These are phyloP conservation scores for Besnoitia besnoiti DNA, from an alignment of 169 alveolate species.

Conservation along the genomic window DNA sequence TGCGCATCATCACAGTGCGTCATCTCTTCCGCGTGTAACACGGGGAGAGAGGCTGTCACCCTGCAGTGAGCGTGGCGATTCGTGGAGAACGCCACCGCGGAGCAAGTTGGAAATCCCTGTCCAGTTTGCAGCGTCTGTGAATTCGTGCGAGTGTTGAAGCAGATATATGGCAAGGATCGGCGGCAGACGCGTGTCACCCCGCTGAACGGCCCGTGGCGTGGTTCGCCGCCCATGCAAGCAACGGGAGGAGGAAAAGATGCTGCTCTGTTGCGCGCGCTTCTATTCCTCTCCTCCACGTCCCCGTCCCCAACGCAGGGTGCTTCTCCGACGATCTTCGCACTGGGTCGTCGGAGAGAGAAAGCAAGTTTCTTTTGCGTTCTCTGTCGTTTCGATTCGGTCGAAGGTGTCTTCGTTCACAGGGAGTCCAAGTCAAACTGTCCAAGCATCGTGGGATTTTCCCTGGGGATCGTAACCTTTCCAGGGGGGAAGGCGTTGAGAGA, in stretches of 20 bases:
- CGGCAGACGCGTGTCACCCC: not conserved
- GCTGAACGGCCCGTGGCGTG: not conserved
- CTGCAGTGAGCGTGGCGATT: no score
- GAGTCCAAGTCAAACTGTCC: no score
- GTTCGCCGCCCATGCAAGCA: not conserved
- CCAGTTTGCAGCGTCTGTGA: not conserved
- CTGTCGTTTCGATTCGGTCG: no score
- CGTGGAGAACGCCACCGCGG: not conserved
- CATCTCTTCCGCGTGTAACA: not conserved
- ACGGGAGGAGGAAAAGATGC: constrained; percentile 1
- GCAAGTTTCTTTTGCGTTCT: not conserved
- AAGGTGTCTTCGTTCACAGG: no score
- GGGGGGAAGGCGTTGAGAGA: not conserved
- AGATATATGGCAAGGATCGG: no score
- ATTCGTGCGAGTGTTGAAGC: not conserved
- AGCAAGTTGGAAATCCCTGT: no score
- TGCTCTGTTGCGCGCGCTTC: not conserved
- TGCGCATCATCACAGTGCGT: not conserved
- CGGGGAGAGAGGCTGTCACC: not conserved
- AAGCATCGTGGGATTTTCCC: no score
- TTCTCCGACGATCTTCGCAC: not conserved
- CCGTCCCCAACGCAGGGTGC: no score
- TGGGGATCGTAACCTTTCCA: no score
- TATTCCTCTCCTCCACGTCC: not conserved
- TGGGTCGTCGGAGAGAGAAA: not conserved